Conservation (phyloP, 768 basidiomycete genomes). For the Dentipellis fragilis region DNA sequence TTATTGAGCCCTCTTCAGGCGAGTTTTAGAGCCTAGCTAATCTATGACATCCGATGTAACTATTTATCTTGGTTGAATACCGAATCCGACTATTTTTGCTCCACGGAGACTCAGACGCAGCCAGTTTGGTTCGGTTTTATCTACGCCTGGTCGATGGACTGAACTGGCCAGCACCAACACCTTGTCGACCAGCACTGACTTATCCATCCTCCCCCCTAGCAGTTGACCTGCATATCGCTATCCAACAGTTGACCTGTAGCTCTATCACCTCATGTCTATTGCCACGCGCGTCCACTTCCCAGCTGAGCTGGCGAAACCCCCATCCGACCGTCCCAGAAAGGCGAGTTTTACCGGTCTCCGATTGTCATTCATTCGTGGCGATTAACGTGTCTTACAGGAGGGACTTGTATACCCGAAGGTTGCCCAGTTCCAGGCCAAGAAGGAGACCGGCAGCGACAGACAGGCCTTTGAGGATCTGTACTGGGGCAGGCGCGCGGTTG, state of each 20-base stretch:
- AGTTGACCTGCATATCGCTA: slow-evolving; percentile 9
- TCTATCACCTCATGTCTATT: too few species aligned
- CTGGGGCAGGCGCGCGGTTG: slow-evolving; percentile 25
- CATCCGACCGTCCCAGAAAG: slow-evolving; percentile 22
- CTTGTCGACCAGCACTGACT: neutral
- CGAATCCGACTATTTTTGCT: neutral
- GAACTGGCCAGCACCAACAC: neutral
- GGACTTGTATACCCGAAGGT: slow-evolving; percentile 29
- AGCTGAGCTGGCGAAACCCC: slow-evolving; percentile 22
- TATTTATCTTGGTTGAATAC: neutral
- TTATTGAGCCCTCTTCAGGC: neutral
- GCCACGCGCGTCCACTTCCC: slow-evolving; percentile 22
- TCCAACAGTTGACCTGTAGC: slow-evolving; percentile 1
- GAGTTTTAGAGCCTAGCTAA: neutral
- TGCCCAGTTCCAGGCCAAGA: slow-evolving; percentile 21
- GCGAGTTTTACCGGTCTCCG: slow-evolving; percentile 12
- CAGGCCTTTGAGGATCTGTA: slow-evolving; percentile 26
- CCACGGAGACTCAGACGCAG: neutral
- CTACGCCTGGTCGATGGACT: neutral
- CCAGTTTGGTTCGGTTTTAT: neutral
- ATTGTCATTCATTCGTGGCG: too few species aligned
- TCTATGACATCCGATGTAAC: neutral
- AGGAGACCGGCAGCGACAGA: slow-evolving; percentile 24
- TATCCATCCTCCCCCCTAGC: neutral
- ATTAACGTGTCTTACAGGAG: slow-evolving; percentile 6